Conservation (phyloP, 306 rosid species). For the Sicyos baderoa region DNA sequence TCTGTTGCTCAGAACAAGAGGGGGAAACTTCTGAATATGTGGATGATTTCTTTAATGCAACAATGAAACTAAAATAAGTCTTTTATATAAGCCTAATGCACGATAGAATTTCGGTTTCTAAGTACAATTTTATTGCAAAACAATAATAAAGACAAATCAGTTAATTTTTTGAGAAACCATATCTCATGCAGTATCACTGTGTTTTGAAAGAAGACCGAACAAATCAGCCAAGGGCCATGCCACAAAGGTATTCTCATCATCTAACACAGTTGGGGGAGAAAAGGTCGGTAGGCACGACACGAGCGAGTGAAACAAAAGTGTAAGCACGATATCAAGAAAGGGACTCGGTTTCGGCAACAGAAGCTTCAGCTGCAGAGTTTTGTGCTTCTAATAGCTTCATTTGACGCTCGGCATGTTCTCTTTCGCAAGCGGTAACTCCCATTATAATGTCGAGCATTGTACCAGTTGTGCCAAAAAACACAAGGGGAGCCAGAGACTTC, state of each 20-base stretch:
- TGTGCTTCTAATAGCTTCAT: constrained; percentile 66
- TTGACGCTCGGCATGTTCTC: constrained; percentile 91
- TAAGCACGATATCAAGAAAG: constrained; percentile 29
- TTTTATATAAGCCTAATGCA: background rate
- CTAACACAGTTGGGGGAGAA: background rate
- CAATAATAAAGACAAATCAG: background rate
- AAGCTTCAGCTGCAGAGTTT: constrained; percentile 35
- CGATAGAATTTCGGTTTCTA: background rate
- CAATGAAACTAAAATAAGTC: background rate
- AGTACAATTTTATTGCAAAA: constrained; percentile 7
- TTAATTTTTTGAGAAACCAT: background rate
- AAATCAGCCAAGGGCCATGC: constrained; percentile 1
- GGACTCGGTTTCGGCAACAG: constrained; percentile 25
- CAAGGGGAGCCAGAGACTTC: constrained; percentile 82
- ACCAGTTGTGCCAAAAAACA: constrained; percentile 91
- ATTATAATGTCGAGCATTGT: constrained; percentile 88
- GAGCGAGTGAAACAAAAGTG: background rate
- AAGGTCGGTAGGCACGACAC: background rate
- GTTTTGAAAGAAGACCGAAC: background rate
- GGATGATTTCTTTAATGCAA: background rate
- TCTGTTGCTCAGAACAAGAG: background rate
- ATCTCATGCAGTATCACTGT: background rate
- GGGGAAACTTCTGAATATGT: background rate
- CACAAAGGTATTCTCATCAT: background rate
- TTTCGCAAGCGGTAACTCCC: constrained; percentile 73